Conservation (phyloP, 2,329 filamentous ascomycete species). For the Alternaria brassicicola region DNA sequence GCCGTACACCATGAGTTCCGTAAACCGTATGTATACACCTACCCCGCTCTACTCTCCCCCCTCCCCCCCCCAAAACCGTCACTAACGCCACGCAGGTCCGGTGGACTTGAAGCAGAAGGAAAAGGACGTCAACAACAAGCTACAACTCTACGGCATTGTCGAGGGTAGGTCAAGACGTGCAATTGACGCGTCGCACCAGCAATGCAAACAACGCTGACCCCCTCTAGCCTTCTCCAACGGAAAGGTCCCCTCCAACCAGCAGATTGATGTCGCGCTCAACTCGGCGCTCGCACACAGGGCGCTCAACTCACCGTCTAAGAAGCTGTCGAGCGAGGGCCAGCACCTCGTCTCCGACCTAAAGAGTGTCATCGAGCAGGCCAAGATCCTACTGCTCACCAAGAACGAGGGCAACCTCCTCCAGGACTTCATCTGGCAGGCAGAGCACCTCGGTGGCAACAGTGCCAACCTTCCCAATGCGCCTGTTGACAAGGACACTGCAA, state of each 20-base stretch:
- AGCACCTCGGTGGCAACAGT: slow-evolving; percentile 70
- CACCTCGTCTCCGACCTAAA: slow-evolving; percentile 77
- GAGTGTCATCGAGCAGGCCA: slow-evolving; percentile 81
- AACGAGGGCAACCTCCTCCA: slow-evolving; percentile 94
- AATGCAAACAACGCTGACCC: slow-evolving; percentile 21
- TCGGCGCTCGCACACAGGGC: slow-evolving; percentile 77
- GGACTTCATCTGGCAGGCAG: slow-evolving; percentile 95
- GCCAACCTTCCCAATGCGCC: slow-evolving; percentile 69
- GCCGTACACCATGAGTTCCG: slow-evolving; percentile 34
- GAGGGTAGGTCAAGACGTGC: slow-evolving; percentile 56
- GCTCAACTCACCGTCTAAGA: slow-evolving; percentile 71
- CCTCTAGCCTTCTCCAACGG: slow-evolving; percentile 78
- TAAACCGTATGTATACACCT: slow-evolving; percentile 30
- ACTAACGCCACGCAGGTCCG: slow-evolving; percentile 65
- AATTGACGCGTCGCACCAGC: neutral
- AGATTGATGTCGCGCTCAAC: slow-evolving; percentile 94
- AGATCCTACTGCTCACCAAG: slow-evolving; percentile 85
- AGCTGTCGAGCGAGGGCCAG: slow-evolving; percentile 83
- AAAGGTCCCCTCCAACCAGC: slow-evolving; percentile 93
- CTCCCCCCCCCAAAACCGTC: too few species aligned
- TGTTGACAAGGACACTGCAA: slow-evolving; percentile 75
- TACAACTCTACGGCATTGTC: slow-evolving; percentile 92
- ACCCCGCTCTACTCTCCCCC: slow-evolving; percentile 6
- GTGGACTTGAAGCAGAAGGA: slow-evolving; percentile 78
- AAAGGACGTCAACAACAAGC: slow-evolving; percentile 85